Evolutionary conservation across 495 filamentous ascomycete genomes (phyloP), one percentile per base, ranked within the genome.

Genomic region (Podospora pseudopauciseta): DNA sequence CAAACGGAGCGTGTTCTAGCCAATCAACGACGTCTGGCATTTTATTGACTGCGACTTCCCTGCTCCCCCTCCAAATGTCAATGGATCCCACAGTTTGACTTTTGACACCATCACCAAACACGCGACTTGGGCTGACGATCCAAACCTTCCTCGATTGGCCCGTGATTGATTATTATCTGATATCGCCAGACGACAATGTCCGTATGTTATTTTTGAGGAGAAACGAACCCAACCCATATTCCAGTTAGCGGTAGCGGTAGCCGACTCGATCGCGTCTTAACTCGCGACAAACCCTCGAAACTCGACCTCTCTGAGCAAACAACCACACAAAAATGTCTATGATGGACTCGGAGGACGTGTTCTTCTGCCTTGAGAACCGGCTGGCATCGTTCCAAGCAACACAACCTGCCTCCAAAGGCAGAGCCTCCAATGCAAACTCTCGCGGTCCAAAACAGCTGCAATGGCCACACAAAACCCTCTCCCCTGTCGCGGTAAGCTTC

Each of bases 391-490:
- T 97, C 75, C 85, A 81, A 68, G 61, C 78, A 83, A 60, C 82
- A 84, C 77, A 76, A 16, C 65, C 75, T 6, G 68, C 75, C 13
- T 13, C 39, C 7, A 49, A 49, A 49, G 15, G 39, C 6, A 49
- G 39, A 16, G 9, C 32, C 49, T 81, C 84, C 53, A 91, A 90
- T 72, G 86, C 88, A 58, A 58, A 7, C 70, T 80, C 84, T 53
- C 80, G 80, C 49, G 79, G 73, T 0, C 71, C 84, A 15, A 87
- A 90, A 73, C 80, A 84, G 3, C 75, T 91, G 59, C 82, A 84
- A 73, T 97, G 93, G 93, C 91, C 93, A 44, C 90, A 93, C 73
- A 85, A 87, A 67, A 84, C 79, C 39, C 85, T 90, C 13, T 82
- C 87, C 0, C 84, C 90, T 19, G 84, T 85, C 66, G 83, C 90